Evolutionary conservation across 2,329 filamentous ascomycete species (phyloP), one percentile per base, ranked within the genome.

Genomic region (Apiospora aurea): DNA sequence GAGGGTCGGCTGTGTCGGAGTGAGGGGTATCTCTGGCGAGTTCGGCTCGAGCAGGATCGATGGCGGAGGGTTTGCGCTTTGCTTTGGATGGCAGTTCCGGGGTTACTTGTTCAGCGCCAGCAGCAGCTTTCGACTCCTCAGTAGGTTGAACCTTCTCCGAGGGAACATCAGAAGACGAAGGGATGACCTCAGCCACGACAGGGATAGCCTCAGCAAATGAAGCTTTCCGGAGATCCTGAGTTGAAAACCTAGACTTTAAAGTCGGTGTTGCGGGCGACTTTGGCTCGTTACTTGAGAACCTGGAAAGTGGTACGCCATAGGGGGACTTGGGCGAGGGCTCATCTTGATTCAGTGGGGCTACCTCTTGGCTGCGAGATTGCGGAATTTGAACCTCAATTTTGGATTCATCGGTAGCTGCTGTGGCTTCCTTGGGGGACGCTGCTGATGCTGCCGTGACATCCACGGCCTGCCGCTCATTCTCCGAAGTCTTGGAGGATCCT

Each of bases 41-140:
- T 73, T 87, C 83, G 2, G 88, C 90, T 49, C 82, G 83, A 69
- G 93, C 91, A 24, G 89, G 89, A 41, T 91, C 88, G 26, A 87
- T 78, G 13, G 77, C 71, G 24, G 79, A 74, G 57, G 57, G 57
- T 71, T 80, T 84, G 43, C 81, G 83, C 74, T 78, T 69, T 38
- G 24, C 67, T 49, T 49, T 69, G 34, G 29, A 4, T 64, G 57
- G 21, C 57, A 64, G 57, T 64, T 41, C 29, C 57, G 57, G 34
- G 57, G 57, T n/a, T 38, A 18, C 34, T 41, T 64, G 18, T n/a
- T 64, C 34, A 64, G 21, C 18, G 57, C 18, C 34, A 38, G 34
- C 57, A 34, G 34, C 57, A 34, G n/a, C 57, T 41, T 38, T 41
- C 57, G 34, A 64, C 57, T 64, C 57, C 57, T 38, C 57, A 38